These are phyloP conservation scores for Aspergillus tanneri DNA, from an alignment of 2,329 filamentous ascomycete genomes.

Conservation along the genomic window DNA sequence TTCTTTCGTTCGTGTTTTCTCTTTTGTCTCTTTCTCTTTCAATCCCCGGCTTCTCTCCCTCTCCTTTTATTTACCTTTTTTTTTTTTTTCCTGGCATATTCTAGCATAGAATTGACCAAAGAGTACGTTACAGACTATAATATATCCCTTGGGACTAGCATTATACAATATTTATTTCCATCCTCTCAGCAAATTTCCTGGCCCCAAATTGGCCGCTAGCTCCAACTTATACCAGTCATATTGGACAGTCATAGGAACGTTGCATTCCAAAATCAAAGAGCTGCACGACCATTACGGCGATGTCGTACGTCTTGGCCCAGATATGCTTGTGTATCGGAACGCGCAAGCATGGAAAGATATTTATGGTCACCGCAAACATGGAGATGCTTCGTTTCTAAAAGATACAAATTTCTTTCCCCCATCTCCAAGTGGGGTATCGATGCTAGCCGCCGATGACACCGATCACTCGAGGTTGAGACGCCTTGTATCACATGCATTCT, in stretches of 20 bases:
- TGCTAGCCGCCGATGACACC: background rate
- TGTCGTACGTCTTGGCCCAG: constrained; percentile 30
- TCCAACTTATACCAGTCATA: constrained; percentile 60
- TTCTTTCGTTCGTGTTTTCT: no score
- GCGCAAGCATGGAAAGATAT: constrained; percentile 31
- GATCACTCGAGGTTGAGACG: constrained; percentile 30
- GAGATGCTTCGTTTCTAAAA: background rate
- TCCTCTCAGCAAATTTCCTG: constrained; percentile 24
- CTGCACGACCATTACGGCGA: constrained; percentile 30
- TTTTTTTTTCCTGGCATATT: background rate
- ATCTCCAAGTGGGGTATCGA: background rate
- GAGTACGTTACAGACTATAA: background rate
- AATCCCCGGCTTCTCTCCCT: no score
- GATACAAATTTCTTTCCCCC: constrained; percentile 2
- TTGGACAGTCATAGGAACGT: constrained; percentile 56
- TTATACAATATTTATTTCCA: constrained; percentile 28
- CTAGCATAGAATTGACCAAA: background rate
- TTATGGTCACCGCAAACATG: constrained; percentile 18
- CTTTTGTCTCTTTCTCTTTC: no score
- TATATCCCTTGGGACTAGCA: constrained; percentile 7
- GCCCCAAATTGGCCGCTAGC: constrained; percentile 13
- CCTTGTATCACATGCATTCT: constrained; percentile 43
- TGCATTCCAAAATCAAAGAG: constrained; percentile 22
- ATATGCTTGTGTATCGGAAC: constrained; percentile 25
- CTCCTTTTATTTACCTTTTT: no score